Evolutionary conservation across 257 asterid species (phyloP).

Genomic region (Fraxinus americana): DNA sequence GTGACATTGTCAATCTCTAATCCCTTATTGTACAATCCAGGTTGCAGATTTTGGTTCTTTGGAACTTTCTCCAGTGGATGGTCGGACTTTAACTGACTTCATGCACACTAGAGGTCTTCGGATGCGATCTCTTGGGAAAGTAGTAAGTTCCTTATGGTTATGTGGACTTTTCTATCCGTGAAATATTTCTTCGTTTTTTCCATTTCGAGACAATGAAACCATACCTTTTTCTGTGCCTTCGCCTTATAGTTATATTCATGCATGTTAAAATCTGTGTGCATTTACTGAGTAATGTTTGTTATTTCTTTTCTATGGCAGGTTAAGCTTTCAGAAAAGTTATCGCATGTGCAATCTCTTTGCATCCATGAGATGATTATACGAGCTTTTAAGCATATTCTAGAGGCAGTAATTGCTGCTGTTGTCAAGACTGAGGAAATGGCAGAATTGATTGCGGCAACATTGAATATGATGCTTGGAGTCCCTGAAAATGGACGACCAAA

Average conservation of each 20-base stretch:
- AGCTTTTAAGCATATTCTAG: slow-evolving; percentile 91
- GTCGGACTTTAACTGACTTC: slow-evolving; percentile 95
- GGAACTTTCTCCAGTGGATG: slow-evolving; percentile 98
- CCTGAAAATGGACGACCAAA: slow-evolving; percentile 53
- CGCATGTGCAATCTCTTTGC: slow-evolving; percentile 97
- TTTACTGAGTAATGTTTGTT: slow-evolving; percentile 26
- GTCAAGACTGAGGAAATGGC: slow-evolving; percentile 70
- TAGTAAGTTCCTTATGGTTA: slow-evolving; percentile 55
- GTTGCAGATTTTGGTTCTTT: slow-evolving; percentile 99
- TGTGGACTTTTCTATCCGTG: slow-evolving; percentile 14
- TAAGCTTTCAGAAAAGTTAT: slow-evolving; percentile 91
- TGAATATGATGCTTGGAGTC: slow-evolving; percentile 93
- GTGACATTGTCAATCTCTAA: slow-evolving; percentile 25
- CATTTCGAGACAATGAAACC: neutral
- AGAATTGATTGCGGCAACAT: slow-evolving; percentile 70
- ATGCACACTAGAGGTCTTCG: slow-evolving; percentile 99
- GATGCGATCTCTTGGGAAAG: slow-evolving; percentile 98
- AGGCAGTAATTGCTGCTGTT: slow-evolving; percentile 81
- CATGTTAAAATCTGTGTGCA: neutral
- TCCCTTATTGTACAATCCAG: slow-evolving; percentile 47
- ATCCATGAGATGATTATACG: slow-evolving; percentile 95
- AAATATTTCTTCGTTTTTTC: slow-evolving; percentile 1
- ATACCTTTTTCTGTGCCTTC: neutral
- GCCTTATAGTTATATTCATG: neutral
- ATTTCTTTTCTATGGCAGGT: slow-evolving; percentile 58